A percentile compares a stretch with the other conserved stretches of the same genome.
Evolutionary conservation across 441 rosid species (phyloP).

Genomic region (Erodium trifolium): DNA sequence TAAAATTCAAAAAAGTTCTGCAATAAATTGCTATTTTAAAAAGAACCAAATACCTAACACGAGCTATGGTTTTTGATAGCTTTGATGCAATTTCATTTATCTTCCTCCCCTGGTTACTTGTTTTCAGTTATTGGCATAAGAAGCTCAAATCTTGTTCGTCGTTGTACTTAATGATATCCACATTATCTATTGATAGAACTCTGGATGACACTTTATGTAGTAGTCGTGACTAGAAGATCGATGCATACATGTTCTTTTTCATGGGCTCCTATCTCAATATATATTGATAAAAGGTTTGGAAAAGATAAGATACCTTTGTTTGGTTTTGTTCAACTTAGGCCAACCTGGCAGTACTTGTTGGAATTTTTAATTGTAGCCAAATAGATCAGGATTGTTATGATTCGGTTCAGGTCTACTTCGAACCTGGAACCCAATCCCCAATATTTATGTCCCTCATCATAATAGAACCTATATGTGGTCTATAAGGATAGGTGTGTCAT

Average conservation of each 20-base stretch:
- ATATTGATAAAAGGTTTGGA: background rate
- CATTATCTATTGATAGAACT: background rate
- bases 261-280: too few species aligned
- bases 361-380: background rate
- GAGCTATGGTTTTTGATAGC: background rate
- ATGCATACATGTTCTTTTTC: too few species aligned
- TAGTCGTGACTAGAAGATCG: background rate
- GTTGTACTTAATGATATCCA: too few species aligned
- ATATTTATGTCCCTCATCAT: too few species aligned
- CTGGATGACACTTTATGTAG: background rate
- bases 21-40: background rate
- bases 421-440: background rate
- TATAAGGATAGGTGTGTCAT: too few species aligned
- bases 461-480: too few species aligned
- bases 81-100: background rate
- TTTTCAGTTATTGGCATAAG: too few species aligned
- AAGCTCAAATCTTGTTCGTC: too few species aligned
- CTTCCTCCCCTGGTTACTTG: too few species aligned
- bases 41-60: background rate
- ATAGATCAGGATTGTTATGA: background rate
- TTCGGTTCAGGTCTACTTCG: background rate
- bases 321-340: background rate
- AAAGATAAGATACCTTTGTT: background rate
- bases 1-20: background rate
- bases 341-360: conserved; percentile 1